Conservation (phyloP, 140 eudicot genomes). For the Anethum foeniculum region DNA sequence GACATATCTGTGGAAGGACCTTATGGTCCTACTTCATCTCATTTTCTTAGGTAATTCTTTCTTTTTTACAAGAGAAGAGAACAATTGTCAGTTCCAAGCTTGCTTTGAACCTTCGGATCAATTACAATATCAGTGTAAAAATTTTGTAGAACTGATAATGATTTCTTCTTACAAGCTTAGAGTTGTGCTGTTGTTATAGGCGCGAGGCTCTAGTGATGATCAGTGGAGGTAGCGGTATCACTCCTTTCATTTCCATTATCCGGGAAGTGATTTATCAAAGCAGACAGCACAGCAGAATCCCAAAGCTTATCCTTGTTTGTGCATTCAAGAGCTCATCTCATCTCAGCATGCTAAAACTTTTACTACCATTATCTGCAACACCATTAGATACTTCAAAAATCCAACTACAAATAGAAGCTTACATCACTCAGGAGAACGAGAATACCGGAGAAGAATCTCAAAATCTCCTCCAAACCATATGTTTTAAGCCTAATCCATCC, state of each 20-base stretch:
- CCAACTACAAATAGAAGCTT: constrained; percentile 47
- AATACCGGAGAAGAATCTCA: constrained; percentile 22
- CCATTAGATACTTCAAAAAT: constrained; percentile 31
- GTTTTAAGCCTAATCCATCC: constrained; percentile 40
- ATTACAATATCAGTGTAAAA: background rate
- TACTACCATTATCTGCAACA: constrained; percentile 32
- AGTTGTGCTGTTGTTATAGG: constrained; percentile 15
- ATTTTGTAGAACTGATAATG: background rate
- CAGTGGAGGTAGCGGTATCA: constrained; percentile 66
- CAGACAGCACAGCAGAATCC: constrained; percentile 30
- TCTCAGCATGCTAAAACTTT: constrained; percentile 53
- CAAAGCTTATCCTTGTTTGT: constrained; percentile 38
- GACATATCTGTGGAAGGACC: constrained; percentile 70
- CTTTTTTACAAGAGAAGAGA: background rate
- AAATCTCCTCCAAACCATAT: constrained; percentile 30
- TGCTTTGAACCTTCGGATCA: background rate
- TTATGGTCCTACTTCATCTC: constrained; percentile 51
- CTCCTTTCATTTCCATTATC: constrained; percentile 68
- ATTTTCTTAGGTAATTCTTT: constrained; percentile 41
- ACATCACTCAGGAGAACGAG: constrained; percentile 49
- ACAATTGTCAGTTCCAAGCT: background rate
- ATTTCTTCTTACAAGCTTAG: background rate
- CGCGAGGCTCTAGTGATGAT: constrained; percentile 55
- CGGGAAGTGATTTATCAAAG: constrained; percentile 39
- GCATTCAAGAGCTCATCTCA: constrained; percentile 50